Base-by-base conservation (phyloP, 768 basidiomycete genomes). In the Leccinum barrowsii region DNA sequence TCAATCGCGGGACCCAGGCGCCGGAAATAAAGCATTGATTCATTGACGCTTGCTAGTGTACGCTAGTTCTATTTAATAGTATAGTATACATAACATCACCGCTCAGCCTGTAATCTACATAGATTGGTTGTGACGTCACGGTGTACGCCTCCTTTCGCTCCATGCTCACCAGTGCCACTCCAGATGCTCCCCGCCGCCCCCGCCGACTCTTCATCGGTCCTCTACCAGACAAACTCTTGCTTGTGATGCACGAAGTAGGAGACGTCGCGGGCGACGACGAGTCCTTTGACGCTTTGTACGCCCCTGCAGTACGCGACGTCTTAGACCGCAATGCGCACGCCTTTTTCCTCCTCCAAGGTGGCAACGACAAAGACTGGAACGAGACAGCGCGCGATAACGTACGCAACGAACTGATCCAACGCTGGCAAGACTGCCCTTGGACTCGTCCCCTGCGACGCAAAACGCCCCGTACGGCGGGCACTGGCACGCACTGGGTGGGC, bases 341-440 rank as follows among this genome's bases (percentile, higher is more conserved):
- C 24, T 84, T 86, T 67, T 90, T 89, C 67, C 63, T 89, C 24
- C 76, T 77, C 35, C 75, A 82, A 55, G 90, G 89, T 7, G 90
- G 89, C 24, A 77, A 76, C 13, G 74, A 71, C 30, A 84, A 88
- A 59, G 82, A 88, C 61, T 92, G 90, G 90, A 79, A 77, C 26
- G 83, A 84, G 42, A 72, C 75, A 26, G 73, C 81, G 54, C 83
- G 84, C 61, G 75, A 74, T 46, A 74, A 73, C 63, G 63, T 83
- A 2, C 73, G 80, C 13, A 78, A 83, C 60, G 86, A 86, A 61
- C 78, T 92, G 75, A 72, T 81, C 56, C 70, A 72, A 50, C 77
- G 78, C 15, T 91, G 89, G 88, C 78, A 76, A 62, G 78, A 84
- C 42, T 89, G 82, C 53, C 85, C 86, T 54, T 92, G 89, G 87